Percentiles rank a stretch among this genome's conserved stretches.
phyloP scores from a whole-genome alignment of 1,139 yeast genomes.

The Candida tunisiensis region DNA sequence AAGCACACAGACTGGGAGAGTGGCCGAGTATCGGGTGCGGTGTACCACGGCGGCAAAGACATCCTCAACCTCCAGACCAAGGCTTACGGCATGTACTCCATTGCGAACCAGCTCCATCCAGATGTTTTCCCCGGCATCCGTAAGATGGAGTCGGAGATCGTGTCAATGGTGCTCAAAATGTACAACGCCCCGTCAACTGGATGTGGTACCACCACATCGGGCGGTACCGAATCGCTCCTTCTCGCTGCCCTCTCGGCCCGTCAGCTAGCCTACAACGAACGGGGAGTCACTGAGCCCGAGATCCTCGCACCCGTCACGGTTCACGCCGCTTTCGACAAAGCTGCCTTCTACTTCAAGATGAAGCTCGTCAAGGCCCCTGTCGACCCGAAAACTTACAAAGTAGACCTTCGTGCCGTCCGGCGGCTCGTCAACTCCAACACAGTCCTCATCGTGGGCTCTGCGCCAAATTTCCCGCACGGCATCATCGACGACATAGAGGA shows the following conservation, averaged over 20 bases:
- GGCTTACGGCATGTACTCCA: constrained; percentile 62
- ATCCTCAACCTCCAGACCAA: constrained; percentile 53
- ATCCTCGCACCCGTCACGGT: constrained; percentile 78
- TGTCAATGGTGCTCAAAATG: constrained; percentile 68
- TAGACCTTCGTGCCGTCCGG: constrained; percentile 44
- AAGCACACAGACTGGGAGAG: constrained; percentile 65
- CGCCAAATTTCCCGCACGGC: constrained; percentile 96
- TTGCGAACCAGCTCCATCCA: constrained; percentile 91
- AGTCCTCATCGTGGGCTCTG: constrained; percentile 74
- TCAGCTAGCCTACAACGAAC: constrained; percentile 41
- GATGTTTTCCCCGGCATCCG: constrained; percentile 95
- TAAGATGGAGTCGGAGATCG: constrained; percentile 93
- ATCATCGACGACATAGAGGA: constrained; percentile 76
- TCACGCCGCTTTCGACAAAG: constrained; percentile 94
- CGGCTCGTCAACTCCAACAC: constrained; percentile 62
- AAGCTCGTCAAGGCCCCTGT: constrained; percentile 67
- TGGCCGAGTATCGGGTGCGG: constrained; percentile 89
- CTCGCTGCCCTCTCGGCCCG: constrained; percentile 78
- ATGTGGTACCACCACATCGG: constrained; percentile 86
- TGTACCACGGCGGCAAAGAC: constrained; percentile 83
- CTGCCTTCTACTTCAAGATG: constrained; percentile 81
- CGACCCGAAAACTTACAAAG: constrained; percentile 52
- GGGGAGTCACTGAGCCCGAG: constrained; percentile 62
- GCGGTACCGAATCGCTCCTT: constrained; percentile 90
- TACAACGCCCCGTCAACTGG: constrained; percentile 59